Evolutionary conservation across 768 basidiomycete genomes (phyloP).

Genomic region (Trametes sanguinea): DNA sequence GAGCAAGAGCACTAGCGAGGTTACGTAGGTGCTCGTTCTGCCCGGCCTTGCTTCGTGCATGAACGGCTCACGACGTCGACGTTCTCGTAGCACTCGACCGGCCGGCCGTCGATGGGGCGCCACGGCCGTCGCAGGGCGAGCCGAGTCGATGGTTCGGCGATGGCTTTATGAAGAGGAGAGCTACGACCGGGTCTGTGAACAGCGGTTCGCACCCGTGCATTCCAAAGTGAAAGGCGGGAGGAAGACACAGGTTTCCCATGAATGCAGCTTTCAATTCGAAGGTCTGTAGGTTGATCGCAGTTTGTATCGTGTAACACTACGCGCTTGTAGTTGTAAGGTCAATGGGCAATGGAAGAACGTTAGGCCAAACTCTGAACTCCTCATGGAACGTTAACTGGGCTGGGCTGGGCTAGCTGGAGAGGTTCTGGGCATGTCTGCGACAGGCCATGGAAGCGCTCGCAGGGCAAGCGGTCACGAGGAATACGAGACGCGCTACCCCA

Average conservation of each 20-base stretch:
- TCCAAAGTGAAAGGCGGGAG: not conserved
- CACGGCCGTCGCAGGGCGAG: not conserved
- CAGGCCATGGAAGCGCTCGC: not conserved
- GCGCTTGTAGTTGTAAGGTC: too few relatives aligned
- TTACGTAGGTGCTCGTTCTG: not conserved
- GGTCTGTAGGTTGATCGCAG: too few relatives aligned
- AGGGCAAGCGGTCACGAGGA: conserved; percentile 6
- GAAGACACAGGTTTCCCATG: too few relatives aligned
- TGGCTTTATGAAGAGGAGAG: conserved; percentile 3
- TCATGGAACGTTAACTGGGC: not conserved
- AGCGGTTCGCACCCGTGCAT: conserved; percentile 6
- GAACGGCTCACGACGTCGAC: too few relatives aligned
- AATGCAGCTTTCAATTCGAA: too few relatives aligned
- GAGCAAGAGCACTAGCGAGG: not conserved
- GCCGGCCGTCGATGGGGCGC: not conserved
- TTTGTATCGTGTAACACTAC: too few relatives aligned
- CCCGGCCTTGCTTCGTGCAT: not conserved
- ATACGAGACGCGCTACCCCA: conserved; percentile 3
- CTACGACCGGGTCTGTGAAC: conserved; percentile 6
- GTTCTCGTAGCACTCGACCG: not conserved
- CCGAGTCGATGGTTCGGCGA: conserved; percentile 8
- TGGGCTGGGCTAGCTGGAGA: not conserved
- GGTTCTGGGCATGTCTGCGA: too few relatives aligned
- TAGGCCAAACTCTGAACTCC: too few relatives aligned
- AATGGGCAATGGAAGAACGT: too few relatives aligned